A percentile compares a stretch with the other conserved stretches of the same genome.
Conservation (phyloP, 176 grass and related monocot species). For the Bromus sterilis region DNA sequence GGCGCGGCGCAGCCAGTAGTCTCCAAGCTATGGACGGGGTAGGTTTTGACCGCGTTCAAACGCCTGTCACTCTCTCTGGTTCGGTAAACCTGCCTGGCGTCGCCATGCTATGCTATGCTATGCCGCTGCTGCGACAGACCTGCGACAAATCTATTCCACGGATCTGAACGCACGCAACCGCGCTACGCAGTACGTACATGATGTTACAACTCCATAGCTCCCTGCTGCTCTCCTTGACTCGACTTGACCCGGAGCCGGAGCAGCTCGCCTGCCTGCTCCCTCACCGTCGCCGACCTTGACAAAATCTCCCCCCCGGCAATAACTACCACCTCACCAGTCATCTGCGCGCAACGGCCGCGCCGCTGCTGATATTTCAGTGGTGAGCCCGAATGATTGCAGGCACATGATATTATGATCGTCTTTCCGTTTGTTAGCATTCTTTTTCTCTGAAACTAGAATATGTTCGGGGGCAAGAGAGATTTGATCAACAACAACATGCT, state of each 20-base stretch:
- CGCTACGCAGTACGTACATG: no score
- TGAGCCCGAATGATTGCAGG: neutral
- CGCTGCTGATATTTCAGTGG: neutral
- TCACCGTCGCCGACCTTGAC: neutral
- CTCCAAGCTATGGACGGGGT: no score
- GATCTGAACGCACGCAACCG: neutral
- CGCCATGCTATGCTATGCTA: no score
- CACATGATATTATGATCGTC: neutral
- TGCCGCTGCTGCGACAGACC: neutral
- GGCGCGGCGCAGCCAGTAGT: neutral
- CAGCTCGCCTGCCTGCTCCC: neutral
- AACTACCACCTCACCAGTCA: neutral
- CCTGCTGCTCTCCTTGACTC: neutral
- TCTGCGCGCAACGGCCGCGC: neutral
- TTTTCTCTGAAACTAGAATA: neutral
- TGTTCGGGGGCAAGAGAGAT: neutral
- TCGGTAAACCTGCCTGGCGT: slow-evolving; percentile 15
- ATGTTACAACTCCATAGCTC: neutral
- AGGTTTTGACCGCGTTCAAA: slow-evolving; percentile 32
- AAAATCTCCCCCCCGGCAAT: neutral
- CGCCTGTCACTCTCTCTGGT: neutral
- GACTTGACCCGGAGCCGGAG: neutral
- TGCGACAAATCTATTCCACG: neutral
- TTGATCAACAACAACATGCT: neutral
- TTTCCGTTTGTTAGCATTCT: neutral